phyloP scores from a whole-genome alignment of 2,329 filamentous ascomycete genomes.

The Penicillium sp. region DNA sequence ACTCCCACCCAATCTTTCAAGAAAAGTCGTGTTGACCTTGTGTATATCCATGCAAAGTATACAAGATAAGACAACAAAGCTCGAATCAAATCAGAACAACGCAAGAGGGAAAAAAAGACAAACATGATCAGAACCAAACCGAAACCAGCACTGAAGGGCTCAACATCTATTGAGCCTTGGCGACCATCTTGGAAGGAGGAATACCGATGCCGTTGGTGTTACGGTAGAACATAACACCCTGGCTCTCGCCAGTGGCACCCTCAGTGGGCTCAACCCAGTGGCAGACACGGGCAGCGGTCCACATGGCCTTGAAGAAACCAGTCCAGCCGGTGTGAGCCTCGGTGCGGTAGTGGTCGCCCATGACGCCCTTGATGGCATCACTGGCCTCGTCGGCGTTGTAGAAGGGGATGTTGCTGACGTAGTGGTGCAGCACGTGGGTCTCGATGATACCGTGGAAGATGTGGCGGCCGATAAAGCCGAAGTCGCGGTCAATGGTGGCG shows the following conservation, averaged over 20 bases:
- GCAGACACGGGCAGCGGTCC: constrained; percentile 78
- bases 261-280: constrained; percentile 96
- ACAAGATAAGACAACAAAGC: constrained; percentile 2
- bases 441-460: constrained; percentile 95
- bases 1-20: background rate
- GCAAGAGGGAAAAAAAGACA: background rate
- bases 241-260: constrained; percentile 74
- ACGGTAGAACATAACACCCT: constrained; percentile 89
- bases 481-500: constrained; percentile 94
- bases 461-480: constrained; percentile 89
- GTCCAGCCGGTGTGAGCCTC: constrained; percentile 72
- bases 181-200: constrained; percentile 49
- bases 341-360: constrained; percentile 92
- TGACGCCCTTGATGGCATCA: constrained; percentile 90
- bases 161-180: constrained; percentile 7
- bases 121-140: background rate
- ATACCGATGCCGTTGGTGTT: constrained; percentile 86
- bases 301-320: constrained; percentile 84
- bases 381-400: constrained; percentile 94
- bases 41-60: constrained; percentile 1
- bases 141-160: background rate
- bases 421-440: constrained; percentile 97
- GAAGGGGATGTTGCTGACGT: constrained; percentile 92
- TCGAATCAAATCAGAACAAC: background rate
- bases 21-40: background rate